Evolutionary conservation across 179 eudicot genomes (phyloP).

Genomic region (Nepenthes alata): DNA sequence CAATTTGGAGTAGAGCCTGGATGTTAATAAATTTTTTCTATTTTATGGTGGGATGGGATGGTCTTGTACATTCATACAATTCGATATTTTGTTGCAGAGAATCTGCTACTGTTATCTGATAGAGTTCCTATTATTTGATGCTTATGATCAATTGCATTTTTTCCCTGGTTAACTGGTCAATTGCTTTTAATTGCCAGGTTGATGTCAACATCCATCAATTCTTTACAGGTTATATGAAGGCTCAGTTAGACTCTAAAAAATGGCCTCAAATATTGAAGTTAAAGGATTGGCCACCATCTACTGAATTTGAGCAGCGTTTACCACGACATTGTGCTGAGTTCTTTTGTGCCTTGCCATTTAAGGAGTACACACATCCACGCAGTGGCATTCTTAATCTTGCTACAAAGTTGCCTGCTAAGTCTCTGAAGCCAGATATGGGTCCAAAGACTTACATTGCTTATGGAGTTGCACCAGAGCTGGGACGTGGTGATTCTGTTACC

Average conservation of each 20-base stretch:
- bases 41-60: no score
- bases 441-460: slow-evolving; percentile 76
- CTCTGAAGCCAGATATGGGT: slow-evolving; percentile 60
- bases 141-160: no score
- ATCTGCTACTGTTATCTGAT: no score
- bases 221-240: slow-evolving; percentile 33
- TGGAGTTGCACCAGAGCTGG: slow-evolving; percentile 57
- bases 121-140: no score
- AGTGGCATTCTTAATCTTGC: slow-evolving; percentile 46
- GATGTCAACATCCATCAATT: slow-evolving; percentile 43
- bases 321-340: slow-evolving; percentile 69
- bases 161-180: neutral
- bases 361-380: slow-evolving; percentile 59
- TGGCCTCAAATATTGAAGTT: slow-evolving; percentile 59
- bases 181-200: slow-evolving; percentile 20
- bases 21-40: no score
- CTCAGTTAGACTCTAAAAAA: neutral
- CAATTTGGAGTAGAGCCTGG: no score
- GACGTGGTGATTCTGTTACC: slow-evolving; percentile 74
- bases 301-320: slow-evolving; percentile 40
- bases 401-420: slow-evolving; percentile 21
- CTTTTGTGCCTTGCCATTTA: slow-evolving; percentile 47
- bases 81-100: no score
- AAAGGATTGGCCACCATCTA: slow-evolving; percentile 69
- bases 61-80: no score